phyloP scores from a whole-genome alignment of 2,329 filamentous ascomycete species.

The Fusarium cyanostomum region DNA sequence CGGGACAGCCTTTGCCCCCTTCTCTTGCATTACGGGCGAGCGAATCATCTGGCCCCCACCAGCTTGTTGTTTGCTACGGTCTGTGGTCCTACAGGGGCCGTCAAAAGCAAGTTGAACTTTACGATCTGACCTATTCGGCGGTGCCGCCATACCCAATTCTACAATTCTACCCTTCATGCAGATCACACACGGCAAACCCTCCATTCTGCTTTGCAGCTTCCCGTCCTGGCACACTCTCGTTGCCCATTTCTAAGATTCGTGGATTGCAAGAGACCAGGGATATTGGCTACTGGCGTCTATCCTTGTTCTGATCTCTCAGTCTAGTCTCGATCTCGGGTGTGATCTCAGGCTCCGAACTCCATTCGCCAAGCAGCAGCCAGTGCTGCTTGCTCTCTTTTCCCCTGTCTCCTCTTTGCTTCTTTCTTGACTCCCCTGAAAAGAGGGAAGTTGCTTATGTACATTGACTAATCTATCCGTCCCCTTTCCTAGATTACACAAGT shows the following conservation, averaged over 20 bases:
- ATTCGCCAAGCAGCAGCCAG: background rate
- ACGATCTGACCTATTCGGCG: background rate
- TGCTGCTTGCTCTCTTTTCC: background rate
- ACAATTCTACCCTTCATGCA: slow-evolving; percentile 18
- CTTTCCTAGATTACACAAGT: background rate
- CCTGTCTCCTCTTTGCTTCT: background rate
- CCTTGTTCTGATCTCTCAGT: background rate
- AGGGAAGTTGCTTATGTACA: background rate
- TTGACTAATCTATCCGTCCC: background rate
- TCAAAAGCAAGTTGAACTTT: slow-evolving; percentile 9
- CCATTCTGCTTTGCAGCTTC: background rate
- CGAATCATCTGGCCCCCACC: background rate
- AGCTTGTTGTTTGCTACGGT: background rate
- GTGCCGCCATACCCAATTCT: slow-evolving; percentile 18
- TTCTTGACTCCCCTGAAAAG: background rate
- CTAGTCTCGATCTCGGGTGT: background rate
- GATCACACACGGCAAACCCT: background rate
- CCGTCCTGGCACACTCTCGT: background rate
- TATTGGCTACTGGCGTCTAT: background rate
- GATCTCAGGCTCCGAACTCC: background rate
- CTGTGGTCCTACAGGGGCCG: background rate
- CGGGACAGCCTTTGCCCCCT: background rate
- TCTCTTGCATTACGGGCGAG: slow-evolving; percentile 3
- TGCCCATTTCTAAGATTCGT: too few species aligned
- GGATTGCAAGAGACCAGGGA: background rate